These are phyloP conservation scores for Neofusicoccum umdonicola DNA, from an alignment of 2,329 filamentous ascomycete species.

Conservation along the genomic window DNA sequence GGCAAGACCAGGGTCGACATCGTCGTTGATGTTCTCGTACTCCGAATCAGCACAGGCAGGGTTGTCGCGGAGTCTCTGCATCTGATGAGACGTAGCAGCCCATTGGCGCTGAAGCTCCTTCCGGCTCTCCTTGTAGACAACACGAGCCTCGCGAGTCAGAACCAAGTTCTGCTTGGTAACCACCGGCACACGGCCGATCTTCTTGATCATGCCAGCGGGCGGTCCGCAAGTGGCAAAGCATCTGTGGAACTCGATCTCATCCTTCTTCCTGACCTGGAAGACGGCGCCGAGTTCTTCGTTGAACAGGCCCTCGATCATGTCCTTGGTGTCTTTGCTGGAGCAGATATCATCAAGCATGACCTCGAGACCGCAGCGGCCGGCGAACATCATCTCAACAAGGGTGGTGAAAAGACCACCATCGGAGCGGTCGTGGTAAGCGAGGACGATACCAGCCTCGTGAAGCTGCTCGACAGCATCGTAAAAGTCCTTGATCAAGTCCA, in stretches of 20 bases:
- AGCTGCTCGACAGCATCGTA: slow-evolving; percentile 78
- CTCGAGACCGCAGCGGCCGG: slow-evolving; percentile 83
- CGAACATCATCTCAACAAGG: slow-evolving; percentile 96
- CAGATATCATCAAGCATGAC: slow-evolving; percentile 75
- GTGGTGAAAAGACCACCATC: slow-evolving; percentile 92
- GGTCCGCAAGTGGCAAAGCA: slow-evolving; percentile 91
- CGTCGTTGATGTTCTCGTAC: slow-evolving; percentile 70
- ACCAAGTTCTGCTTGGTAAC: slow-evolving; percentile 71
- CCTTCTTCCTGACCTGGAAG: slow-evolving; percentile 85
- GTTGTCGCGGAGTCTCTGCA: slow-evolving; percentile 90
- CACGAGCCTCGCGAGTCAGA: slow-evolving; percentile 67
- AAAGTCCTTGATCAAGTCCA: slow-evolving; percentile 79
- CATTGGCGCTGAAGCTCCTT: slow-evolving; percentile 80
- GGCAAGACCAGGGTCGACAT: slow-evolving; percentile 75
- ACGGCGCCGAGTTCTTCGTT: slow-evolving; percentile 95
- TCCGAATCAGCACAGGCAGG: slow-evolving; percentile 82
- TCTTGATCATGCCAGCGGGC: slow-evolving; percentile 75
- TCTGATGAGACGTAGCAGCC: slow-evolving; percentile 82
- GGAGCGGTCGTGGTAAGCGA: slow-evolving; percentile 92
- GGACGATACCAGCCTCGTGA: slow-evolving; percentile 68
- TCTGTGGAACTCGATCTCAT: slow-evolving; percentile 81
- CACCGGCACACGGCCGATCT: slow-evolving; percentile 74
- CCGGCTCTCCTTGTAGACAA: slow-evolving; percentile 68
- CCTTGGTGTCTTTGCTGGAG: slow-evolving; percentile 59
- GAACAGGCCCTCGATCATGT: slow-evolving; percentile 78